A percentile compares a stretch with the other conserved stretches of the same genome.
Evolutionary conservation across 2,329 filamentous ascomycete genomes (phyloP).

Genomic region (Phaeoacremonium minimum): DNA sequence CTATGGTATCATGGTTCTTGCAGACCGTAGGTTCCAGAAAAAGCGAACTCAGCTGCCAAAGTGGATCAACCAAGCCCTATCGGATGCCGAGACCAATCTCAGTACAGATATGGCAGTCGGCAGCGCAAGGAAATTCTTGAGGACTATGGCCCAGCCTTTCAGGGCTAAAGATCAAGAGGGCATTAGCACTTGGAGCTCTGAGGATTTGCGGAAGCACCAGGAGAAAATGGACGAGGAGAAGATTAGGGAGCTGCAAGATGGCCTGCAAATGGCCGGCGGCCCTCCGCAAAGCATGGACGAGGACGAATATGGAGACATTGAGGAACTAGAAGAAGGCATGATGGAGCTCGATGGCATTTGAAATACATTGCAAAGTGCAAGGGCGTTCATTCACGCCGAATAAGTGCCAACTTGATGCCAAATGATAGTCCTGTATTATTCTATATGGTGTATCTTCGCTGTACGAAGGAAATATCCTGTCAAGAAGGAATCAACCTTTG

Average conservation of each 20-base stretch:
- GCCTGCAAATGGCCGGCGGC: slow-evolving; percentile 7
- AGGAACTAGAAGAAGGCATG: slow-evolving; percentile 49
- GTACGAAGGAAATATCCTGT: no score
- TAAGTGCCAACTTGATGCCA: no score
- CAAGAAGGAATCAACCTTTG: no score
- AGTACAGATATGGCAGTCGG: slow-evolving; percentile 95
- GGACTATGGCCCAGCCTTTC: slow-evolving; percentile 90
- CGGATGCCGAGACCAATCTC: slow-evolving; percentile 82
- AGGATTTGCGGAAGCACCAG: slow-evolving; percentile 75
- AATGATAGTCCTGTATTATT: no score
- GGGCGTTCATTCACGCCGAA: no score
- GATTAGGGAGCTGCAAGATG: slow-evolving; percentile 56
- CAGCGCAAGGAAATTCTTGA: slow-evolving; percentile 81
- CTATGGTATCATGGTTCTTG: slow-evolving; percentile 99
- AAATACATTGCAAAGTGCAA: no score
- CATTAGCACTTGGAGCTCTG: slow-evolving; percentile 84
- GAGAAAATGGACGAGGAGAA: slow-evolving; percentile 67
- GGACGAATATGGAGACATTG: slow-evolving; percentile 48
- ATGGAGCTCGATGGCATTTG: slow-evolving; percentile 34
- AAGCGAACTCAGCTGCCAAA: slow-evolving; percentile 88
- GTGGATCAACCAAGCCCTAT: slow-evolving; percentile 88
- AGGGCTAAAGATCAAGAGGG: slow-evolving; percentile 79
- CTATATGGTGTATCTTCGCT: no score
- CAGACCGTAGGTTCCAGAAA: slow-evolving; percentile 88
- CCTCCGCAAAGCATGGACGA: slow-evolving; percentile 11